phyloP scores from a whole-genome alignment of 2,329 filamentous ascomycete species.

The Arthrinium phaeospermum region DNA sequence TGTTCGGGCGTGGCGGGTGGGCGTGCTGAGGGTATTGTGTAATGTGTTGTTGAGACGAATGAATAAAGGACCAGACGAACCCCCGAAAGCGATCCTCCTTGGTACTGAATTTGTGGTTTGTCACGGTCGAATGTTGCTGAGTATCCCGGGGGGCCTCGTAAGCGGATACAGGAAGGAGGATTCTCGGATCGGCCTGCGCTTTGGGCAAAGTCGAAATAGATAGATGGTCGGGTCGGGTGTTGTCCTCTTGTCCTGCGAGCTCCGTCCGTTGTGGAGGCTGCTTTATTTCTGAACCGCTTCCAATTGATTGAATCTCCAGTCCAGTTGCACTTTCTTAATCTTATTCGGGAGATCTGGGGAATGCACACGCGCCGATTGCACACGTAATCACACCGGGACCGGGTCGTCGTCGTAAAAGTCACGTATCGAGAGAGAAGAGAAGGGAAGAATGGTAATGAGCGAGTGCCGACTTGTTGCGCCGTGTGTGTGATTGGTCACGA shows the following conservation, averaged over 20 bases:
- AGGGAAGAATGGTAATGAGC: neutral
- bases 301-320: neutral
- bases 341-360: neutral
- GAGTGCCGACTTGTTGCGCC: conserved; percentile 12
- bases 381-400: neutral
- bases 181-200: conserved; percentile 10
- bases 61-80: conserved; percentile 13
- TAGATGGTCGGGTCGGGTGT: neutral
- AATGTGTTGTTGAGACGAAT: conserved; percentile 4
- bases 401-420: neutral
- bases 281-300: neutral
- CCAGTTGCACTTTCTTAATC: neutral
- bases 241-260: conserved; percentile 2
- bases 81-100: conserved; percentile 1
- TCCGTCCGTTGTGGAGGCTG: neutral
- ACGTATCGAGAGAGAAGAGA: conserved; percentile 9
- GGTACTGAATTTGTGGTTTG: conserved; percentile 11
- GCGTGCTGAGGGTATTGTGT: neutral
- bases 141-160: conserved; percentile 4
- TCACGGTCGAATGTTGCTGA: conserved; percentile 12
- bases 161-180: conserved; percentile 6
- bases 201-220: neutral
- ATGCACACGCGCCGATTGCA: conserved; percentile 3
- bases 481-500: neutral
- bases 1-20: neutral